phyloP scores from a whole-genome alignment of 441 rosid species.

The Erysimum cheiri region DNA sequence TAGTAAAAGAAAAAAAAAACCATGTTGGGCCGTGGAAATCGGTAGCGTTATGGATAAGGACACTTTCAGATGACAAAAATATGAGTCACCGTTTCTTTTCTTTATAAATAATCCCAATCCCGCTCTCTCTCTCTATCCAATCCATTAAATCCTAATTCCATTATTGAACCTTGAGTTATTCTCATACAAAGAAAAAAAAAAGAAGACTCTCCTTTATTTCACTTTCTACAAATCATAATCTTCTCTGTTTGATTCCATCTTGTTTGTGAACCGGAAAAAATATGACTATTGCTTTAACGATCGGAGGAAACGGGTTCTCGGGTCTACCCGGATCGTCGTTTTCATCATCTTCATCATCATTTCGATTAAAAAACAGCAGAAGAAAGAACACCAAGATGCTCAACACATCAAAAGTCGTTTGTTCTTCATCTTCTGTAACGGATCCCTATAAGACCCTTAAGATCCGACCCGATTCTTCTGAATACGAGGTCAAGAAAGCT shows the following conservation, averaged over 20 bases:
- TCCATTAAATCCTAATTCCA: slow-evolving; percentile 17
- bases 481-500: slow-evolving; percentile 85
- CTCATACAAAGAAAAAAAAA: background rate
- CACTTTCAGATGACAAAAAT: slow-evolving; percentile 35
- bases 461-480: slow-evolving; percentile 84
- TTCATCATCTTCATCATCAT: slow-evolving; percentile 43
- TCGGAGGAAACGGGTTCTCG: slow-evolving; percentile 49
- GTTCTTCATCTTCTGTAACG: slow-evolving; percentile 54
- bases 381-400: slow-evolving; percentile 41
- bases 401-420: slow-evolving; percentile 46
- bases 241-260: slow-evolving; percentile 14
- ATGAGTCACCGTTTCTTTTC: slow-evolving; percentile 37
- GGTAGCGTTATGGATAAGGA: slow-evolving; percentile 46
- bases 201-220: background rate
- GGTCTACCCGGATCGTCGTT: slow-evolving; percentile 43
- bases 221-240: background rate
- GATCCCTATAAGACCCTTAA: slow-evolving; percentile 79
- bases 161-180: background rate
- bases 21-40: background rate
- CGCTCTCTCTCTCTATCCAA: background rate
- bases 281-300: slow-evolving; percentile 45
- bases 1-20: slow-evolving; percentile 3
- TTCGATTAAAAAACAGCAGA: slow-evolving; percentile 41
- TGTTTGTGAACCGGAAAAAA: background rate
- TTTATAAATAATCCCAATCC: slow-evolving; percentile 1